Conservation (phyloP, 257 asterid species). For the Fraxinus cuspidata region DNA sequence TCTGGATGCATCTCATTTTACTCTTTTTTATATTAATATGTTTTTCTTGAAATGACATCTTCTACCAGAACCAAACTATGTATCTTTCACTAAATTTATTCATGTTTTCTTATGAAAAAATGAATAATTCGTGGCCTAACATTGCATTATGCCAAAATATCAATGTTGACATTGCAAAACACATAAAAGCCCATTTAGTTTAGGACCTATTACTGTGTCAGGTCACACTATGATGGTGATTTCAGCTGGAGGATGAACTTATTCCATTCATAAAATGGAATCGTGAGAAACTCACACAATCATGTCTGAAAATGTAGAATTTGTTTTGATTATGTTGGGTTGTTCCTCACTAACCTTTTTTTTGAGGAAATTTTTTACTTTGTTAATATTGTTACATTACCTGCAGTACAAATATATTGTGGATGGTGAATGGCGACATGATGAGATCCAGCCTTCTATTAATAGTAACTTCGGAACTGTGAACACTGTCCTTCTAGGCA, state of each 20-base stretch:
- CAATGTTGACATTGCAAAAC: not conserved
- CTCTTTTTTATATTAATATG: no score
- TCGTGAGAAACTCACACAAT: not conserved
- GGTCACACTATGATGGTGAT: conserved; percentile 8
- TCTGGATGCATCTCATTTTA: no score
- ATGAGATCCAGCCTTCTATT: conserved; percentile 45
- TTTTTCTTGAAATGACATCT: not conserved
- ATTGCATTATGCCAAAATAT: not conserved
- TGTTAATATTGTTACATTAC: no score
- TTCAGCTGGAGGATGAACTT: conserved; percentile 3
- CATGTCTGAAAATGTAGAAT: conserved; percentile 10
- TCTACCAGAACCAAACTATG: not conserved
- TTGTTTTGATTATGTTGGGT: conserved; percentile 19
- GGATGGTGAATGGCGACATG: conserved; percentile 56
- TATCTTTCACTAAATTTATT: not conserved
- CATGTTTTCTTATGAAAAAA: not conserved
- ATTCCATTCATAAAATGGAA: not conserved
- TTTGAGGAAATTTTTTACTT: conserved; percentile 12
- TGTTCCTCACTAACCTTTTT: not conserved
- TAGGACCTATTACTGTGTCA: not conserved
- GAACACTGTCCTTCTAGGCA: conserved; percentile 41
- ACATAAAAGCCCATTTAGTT: not conserved
- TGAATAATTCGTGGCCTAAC: not conserved
- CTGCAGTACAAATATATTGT: conserved; percentile 55
- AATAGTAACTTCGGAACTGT: conserved; percentile 39